Evolutionary conservation across 176 grass and related monocot genomes (phyloP).

Genomic region (Triticum dicoccoides): DNA sequence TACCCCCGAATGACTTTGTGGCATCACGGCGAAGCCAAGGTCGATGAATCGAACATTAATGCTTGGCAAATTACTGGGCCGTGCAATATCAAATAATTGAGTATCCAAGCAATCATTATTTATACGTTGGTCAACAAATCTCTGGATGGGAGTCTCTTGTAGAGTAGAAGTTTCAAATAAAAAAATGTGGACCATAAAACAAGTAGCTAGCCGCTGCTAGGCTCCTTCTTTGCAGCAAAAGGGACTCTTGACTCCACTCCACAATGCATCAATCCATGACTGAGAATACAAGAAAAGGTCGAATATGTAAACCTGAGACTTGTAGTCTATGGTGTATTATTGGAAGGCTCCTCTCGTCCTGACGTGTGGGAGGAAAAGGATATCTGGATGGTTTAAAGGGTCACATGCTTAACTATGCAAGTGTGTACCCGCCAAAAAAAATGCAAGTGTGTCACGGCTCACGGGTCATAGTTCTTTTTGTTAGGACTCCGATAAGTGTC

Average conservation of each 20-base stretch:
- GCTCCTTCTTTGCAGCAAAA: slow-evolving; percentile 5
- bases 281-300: background rate
- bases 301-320: background rate
- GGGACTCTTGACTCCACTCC: background rate
- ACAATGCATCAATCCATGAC: background rate
- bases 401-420: slow-evolving; percentile 3
- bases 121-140: slow-evolving; percentile 18
- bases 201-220: background rate
- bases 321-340: background rate
- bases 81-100: slow-evolving; percentile 28
- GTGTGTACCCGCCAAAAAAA: background rate
- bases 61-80: slow-evolving; percentile 26
- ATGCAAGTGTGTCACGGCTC: background rate
- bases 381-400: background rate
- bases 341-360: background rate
- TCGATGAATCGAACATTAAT: slow-evolving; percentile 22
- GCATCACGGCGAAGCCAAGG: slow-evolving; percentile 17
- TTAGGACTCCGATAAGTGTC: no score
- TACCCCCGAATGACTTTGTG: slow-evolving; percentile 10
- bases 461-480: background rate
- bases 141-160: background rate
- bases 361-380: background rate
- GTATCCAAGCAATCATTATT: background rate
- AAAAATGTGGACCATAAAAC: slow-evolving; percentile 11
- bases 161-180: background rate